These are phyloP conservation scores for Podospora didyma DNA, from an alignment of 495 filamentous ascomycete genomes.

Conservation along the genomic window DNA sequence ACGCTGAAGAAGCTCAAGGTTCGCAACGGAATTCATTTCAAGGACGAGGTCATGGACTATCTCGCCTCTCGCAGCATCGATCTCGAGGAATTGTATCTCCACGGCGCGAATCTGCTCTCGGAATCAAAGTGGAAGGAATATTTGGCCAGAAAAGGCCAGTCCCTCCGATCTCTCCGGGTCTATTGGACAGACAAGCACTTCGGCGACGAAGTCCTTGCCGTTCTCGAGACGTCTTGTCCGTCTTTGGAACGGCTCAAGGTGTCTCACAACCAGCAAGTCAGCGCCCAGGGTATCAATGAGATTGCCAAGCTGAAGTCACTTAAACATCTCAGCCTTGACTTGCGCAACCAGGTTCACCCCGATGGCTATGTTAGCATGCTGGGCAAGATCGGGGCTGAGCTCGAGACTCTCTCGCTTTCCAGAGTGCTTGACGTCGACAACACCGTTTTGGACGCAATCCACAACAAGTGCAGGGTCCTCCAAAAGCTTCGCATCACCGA, in stretches of 20 bases:
- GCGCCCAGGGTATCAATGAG: slow-evolving; percentile 39
- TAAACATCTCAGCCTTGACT: slow-evolving; percentile 67
- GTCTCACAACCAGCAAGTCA: slow-evolving; percentile 48
- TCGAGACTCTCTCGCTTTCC: slow-evolving; percentile 71
- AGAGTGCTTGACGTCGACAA: slow-evolving; percentile 56
- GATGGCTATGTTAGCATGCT: slow-evolving; percentile 59
- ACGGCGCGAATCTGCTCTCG: slow-evolving; percentile 74
- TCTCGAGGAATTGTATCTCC: slow-evolving; percentile 60
- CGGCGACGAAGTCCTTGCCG: slow-evolving; percentile 49
- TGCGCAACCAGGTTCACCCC: slow-evolving; percentile 51
- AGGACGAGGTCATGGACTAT: slow-evolving; percentile 75
- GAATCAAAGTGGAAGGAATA: slow-evolving; percentile 66
- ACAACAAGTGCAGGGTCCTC: slow-evolving; percentile 62
- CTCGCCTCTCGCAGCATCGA: slow-evolving; percentile 63
- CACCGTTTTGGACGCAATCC: slow-evolving; percentile 58
- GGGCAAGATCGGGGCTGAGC: slow-evolving; percentile 49
- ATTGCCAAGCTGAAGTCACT: slow-evolving; percentile 58
- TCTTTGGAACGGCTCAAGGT: slow-evolving; percentile 71
- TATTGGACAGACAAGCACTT: slow-evolving; percentile 68
- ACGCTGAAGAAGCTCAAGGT: slow-evolving; percentile 64
- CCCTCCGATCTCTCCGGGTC: slow-evolving; percentile 64
- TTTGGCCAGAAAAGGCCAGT: slow-evolving; percentile 55
- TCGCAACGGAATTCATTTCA: slow-evolving; percentile 81
- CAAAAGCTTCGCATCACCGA: slow-evolving; percentile 72
- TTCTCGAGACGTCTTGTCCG: slow-evolving; percentile 54